Evolutionary conservation across 2,329 filamentous ascomycete species (phyloP), one percentile per base, ranked within the genome.

Genomic region (Ascochyta viciae-villosae): DNA sequence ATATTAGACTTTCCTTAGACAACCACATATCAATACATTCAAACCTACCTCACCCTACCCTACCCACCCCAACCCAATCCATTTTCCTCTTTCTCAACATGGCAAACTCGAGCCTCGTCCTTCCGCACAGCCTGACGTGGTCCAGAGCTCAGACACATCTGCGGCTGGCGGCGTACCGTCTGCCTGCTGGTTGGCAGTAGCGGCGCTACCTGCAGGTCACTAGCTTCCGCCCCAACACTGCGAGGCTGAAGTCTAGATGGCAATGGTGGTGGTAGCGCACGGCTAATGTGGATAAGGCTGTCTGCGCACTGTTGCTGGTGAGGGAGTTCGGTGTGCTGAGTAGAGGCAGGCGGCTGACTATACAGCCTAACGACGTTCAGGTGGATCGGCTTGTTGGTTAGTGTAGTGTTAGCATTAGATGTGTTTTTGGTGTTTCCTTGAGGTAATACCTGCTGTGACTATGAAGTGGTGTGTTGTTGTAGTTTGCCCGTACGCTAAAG

Each of bases 201-300:
- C 50, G 58, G 35, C 26, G 31, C 46, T 44, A 41, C 44, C 57
- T 59, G 61, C 56, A 60, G 38, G 50, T 50, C 54, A 60, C 57
- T 64, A 64, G 58, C 49, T 61, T 46, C 56, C 57, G 54, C 46
- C 49, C 29, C 35, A 24, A 37, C 44, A 8, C 3, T 26, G 35
- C 49, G 42, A 50, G 43, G 53, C 52, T 52, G 45, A 39, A 50
- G 55, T 54, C 59, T 58, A 58, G 57, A 60, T 37, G 45, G 33
- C 40, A 39, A 46, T 34, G 13, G 37, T 48, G 27, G 41, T 37
- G 23, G 43, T 46, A 53, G 50, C 43, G 39, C 29, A 38, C 2
- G 19, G 19, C 19, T 19, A 19, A 19, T 19, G 19, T 19, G 19
- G 19, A 19, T 19, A 19, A 19, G 26, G 8, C 26, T 26, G 26